Conservation (phyloP, 2,329 filamentous ascomycete genomes). For the Colletotrichum sp. region DNA sequence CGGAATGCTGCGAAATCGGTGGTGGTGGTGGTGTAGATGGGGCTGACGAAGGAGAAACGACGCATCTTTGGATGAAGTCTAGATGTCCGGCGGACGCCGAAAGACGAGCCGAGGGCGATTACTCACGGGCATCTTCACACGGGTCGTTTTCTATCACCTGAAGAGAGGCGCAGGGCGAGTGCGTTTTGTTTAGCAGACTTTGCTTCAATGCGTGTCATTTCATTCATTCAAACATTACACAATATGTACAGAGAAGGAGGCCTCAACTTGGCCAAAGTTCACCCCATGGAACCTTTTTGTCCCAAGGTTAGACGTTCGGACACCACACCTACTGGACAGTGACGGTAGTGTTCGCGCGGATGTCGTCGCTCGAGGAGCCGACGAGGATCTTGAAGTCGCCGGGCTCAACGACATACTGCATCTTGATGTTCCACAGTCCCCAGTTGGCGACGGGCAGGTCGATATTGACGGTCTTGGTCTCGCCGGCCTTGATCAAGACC, state of each 20-base stretch:
- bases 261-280: background rate
- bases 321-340: slow-evolving; percentile 42
- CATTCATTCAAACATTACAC: background rate
- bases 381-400: slow-evolving; percentile 69
- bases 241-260: slow-evolving; percentile 14
- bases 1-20: background rate
- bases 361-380: slow-evolving; percentile 63
- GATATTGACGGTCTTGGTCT: slow-evolving; percentile 58
- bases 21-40: background rate
- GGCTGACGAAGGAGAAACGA: background rate
- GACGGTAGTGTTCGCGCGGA: slow-evolving; percentile 61
- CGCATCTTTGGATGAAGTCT: background rate
- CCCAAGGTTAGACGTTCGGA: background rate
- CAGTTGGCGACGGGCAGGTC: slow-evolving; percentile 60
- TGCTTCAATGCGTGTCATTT: background rate
- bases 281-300: background rate
- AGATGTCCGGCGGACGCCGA: background rate
- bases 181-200: background rate
- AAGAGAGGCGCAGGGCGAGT: background rate
- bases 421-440: slow-evolving; percentile 62
- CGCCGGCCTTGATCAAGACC: slow-evolving; percentile 63
- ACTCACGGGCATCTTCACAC: background rate
- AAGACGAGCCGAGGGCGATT: background rate
- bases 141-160: background rate
- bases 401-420: slow-evolving; percentile 77